These are phyloP conservation scores for Apiospora saccharicola DNA, from an alignment of 2,329 filamentous ascomycete species.

Conservation along the genomic window DNA sequence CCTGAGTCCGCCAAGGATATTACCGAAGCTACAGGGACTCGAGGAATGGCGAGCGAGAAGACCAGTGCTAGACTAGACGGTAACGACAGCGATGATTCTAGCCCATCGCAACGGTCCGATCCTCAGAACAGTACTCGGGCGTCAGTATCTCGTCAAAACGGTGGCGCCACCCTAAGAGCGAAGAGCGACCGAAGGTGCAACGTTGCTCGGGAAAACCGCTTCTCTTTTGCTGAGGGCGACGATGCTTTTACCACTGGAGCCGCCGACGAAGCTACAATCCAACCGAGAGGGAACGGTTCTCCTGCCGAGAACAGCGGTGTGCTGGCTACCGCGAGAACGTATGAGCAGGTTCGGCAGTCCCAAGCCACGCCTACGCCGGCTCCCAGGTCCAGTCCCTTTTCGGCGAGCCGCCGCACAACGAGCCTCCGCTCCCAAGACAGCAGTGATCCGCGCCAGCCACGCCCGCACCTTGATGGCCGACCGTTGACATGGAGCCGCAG, in stretches of 20 bases:
- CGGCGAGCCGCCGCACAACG: background rate
- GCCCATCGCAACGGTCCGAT: background rate
- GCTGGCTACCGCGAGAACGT: background rate
- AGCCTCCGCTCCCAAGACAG: background rate
- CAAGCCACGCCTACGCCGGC: background rate
- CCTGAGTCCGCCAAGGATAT: too few relatives aligned
- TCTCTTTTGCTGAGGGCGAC: constrained; percentile 25
- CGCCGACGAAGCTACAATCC: background rate
- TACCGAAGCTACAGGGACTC: constrained; percentile 5
- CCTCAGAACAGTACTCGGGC: background rate
- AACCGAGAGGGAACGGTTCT: background rate
- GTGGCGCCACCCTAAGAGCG: too few relatives aligned
- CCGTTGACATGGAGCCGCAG: background rate
- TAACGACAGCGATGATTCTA: constrained; percentile 3
- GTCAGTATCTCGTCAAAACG: background rate
- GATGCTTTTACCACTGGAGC: constrained; percentile 15
- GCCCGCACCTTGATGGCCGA: constrained; percentile 17
- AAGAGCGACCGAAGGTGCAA: constrained; percentile 1
- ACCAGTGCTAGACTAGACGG: background rate
- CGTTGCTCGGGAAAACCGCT: constrained; percentile 19
- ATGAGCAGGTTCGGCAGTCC: constrained; percentile 20
- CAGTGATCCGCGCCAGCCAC: background rate
- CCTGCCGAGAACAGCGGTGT: background rate
- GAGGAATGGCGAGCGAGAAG: background rate
- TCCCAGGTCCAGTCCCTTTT: background rate